phyloP scores from a whole-genome alignment of 1,284 basidiomycete genomes.

The Tilletia setariae region DNA sequence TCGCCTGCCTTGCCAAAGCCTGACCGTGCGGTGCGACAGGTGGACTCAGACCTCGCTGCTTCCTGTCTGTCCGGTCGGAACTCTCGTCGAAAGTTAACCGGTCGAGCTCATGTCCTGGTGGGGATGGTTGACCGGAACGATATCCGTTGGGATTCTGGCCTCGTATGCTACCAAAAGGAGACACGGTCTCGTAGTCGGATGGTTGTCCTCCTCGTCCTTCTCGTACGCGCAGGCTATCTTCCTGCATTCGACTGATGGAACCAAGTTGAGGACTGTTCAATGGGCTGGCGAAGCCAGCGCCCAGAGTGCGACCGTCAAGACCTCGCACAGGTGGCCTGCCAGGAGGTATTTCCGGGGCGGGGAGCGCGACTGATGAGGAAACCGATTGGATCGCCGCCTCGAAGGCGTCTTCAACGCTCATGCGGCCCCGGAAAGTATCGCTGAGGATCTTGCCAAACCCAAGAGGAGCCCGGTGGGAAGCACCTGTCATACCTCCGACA shows the following conservation, averaged over 20 bases:
- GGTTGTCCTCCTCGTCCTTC: neutral
- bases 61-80: neutral
- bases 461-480: neutral
- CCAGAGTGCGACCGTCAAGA: too few relatives aligned
- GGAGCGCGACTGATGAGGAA: neutral
- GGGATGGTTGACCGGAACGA: neutral
- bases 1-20: neutral
- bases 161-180: slow-evolving; percentile 7
- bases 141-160: neutral
- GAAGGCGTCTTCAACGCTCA: slow-evolving; percentile 36
- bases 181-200: neutral
- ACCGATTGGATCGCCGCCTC: slow-evolving; percentile 22
- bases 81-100: neutral
- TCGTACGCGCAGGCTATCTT: neutral
- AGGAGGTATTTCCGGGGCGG: too few relatives aligned
- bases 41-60: neutral
- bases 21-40: neutral
- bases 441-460: slow-evolving; percentile 33
- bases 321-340: too few relatives aligned
- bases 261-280: too few relatives aligned
- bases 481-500: neutral
- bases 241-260: too few relatives aligned
- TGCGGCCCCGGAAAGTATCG: slow-evolving; percentile 35
- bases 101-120: slow-evolving; percentile 12
- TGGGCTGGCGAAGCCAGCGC: too few relatives aligned